Evolutionary conservation across 805 yeast genomes (phyloP), one percentile per base, ranked within the genome.

Genomic region (Starmerella kuoi): DNA sequence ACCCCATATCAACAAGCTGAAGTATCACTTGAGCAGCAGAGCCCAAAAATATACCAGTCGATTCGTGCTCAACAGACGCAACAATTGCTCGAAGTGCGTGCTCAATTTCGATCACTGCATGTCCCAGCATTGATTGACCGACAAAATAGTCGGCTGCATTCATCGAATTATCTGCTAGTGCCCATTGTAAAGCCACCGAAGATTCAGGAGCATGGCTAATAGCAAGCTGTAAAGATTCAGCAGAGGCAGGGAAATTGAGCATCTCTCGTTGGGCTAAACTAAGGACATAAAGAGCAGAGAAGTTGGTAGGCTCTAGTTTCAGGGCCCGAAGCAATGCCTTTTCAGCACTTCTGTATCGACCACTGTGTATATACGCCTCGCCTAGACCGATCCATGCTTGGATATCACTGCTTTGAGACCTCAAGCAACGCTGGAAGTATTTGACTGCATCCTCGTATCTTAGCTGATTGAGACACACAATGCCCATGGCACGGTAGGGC

Each of bases 371-470:
- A 59, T 91, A 91, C 0, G 95, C 88, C 58, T 91, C 97, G n/a
- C 98, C 98, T n/a, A 91, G 65, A 1, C 95, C 95, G 23, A 81
- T 67, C 96, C 97, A 88, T 2, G 94, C 79, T 49, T 82, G 79
- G 1, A 73, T 58, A 60, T 91, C 96, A 40, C 55, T 49, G 0
- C 79, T 65, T 33, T 76, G 65, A 49, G 80, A 64, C 47, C 96
- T 69, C 37, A 91, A 65, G 1, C 95, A 86, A 22, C 77, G 72
- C 60, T 91, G 98, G 56, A 84, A 86, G 73, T 82, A 77, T 59
- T 82, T 88, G 36, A 88, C 79, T 0, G 98, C 94, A 42, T 76
- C 76, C 1, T 74, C 75, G 49, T 76, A 83, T 50, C 79, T 77
- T 52, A 77, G 84, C 22, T 59, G 65, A 55, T 83, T 86, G 45